Evolutionary conservation across 169 alveolate genomes (phyloP), one percentile per base, ranked within the genome.

Genomic region (Theileria sp.): DNA sequence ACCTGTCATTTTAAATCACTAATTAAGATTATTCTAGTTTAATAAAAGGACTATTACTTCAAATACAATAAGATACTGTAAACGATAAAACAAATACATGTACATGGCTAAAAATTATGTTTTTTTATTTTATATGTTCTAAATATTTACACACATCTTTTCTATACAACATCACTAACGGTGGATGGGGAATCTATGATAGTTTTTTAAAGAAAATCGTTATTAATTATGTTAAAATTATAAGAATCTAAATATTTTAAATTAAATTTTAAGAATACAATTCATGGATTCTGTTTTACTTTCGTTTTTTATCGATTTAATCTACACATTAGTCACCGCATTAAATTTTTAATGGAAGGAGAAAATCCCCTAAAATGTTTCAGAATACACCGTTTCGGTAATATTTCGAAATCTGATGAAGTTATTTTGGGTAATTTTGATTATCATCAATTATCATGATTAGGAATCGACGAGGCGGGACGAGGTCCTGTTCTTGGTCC

Each of bases 401-500:
- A 74, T 19, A 68, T 82, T 32, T 75, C 77, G 19, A 36, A 21
- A 56, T 49, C 66, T 23, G 36, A 44, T 13, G 80, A 81, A 21
- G 75, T 83, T 44, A 77, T 71, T 71, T 61, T 83, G 67, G 89
- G 89, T 83, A 9, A n/a, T 80, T 81, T 36, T 13, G 0, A 5
- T 17, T 21, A 19, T 3, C 61, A 30, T 71, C 19, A 26, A 8
- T 26, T 38, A 26, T 17, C 15, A 6, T n/a, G 0, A 19, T 21
- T 95, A 80, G 99, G 99, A 54, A 95, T 98, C 61, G 99, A 98
- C 87, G 99, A 98, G 77, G 99, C 99, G 13, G 99, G 99, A 9
- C 86, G 99, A 82, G 99, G 99, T 9, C 99, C 99, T 23, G 99
- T 97, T 15, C 80, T 98, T 65, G 99, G 99, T 9, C 99, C 99